A percentile compares a stretch with the other conserved stretches of the same genome.
phyloP scores from a whole-genome alignment of 2,329 filamentous ascomycete species.

The Colletotrichum sp. region DNA sequence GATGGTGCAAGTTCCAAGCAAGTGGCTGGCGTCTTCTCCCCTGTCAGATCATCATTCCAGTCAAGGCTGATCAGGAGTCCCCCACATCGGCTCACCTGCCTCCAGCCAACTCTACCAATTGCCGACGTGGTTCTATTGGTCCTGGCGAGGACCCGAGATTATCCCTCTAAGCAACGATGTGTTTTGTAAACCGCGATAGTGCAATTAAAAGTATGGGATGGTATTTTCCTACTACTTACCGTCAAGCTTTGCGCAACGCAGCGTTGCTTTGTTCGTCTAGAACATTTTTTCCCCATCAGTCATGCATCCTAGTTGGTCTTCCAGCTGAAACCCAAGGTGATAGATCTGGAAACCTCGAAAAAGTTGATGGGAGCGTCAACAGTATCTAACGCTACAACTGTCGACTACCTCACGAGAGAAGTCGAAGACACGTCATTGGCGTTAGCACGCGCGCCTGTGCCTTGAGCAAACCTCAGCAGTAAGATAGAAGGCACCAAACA shows the following conservation, averaged over 20 bases:
- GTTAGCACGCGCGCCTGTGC: background rate
- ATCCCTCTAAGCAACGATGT: background rate
- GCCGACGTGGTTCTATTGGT: background rate
- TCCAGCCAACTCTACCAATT: background rate
- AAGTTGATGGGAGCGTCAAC: background rate
- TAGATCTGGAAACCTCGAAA: rapidly evolving
- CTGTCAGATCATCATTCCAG: background rate
- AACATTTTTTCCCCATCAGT: background rate
- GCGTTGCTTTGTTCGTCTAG: background rate
- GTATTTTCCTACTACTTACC: rapidly evolving
- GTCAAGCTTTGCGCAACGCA: background rate
- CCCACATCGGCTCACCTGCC: background rate
- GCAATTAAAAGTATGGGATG: background rate
- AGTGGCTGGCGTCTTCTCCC: background rate
- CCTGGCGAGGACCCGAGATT: rapidly evolving
- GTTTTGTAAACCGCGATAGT: background rate
- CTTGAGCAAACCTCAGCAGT: background rate
- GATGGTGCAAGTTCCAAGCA: background rate
- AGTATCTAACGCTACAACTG: background rate
- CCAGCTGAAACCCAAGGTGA: background rate
- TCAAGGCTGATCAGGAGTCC: background rate
- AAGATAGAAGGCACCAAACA: background rate
- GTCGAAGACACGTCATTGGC: too few species aligned
- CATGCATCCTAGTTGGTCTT: background rate
- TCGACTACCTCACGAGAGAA: background rate